Percentiles rank a stretch among this genome's conserved stretches.
Conservation (phyloP, 2,329 filamentous ascomycete genomes). For the Seiridium cupressi region DNA sequence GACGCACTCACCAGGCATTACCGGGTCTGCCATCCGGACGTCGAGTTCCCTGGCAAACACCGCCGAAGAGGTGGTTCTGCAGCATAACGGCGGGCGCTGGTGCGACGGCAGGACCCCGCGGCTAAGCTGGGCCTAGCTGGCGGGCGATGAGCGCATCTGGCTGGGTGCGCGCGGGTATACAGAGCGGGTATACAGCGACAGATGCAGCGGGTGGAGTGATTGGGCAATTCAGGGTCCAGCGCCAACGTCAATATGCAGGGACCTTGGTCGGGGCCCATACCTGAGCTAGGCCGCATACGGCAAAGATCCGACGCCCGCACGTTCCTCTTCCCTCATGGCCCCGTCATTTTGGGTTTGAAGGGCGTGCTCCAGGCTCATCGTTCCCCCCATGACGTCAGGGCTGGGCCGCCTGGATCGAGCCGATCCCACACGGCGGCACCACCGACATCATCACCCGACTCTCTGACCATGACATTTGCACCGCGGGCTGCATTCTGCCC, state of each 20-base stretch:
- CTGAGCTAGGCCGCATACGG: not conserved
- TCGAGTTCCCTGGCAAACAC: constrained; percentile 72
- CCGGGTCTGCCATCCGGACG: constrained; percentile 87
- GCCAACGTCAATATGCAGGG: constrained; percentile 15
- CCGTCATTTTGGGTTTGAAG: not conserved
- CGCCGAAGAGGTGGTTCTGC: constrained; percentile 30
- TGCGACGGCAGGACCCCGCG: not conserved
- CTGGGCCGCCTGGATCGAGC: constrained; percentile 7
- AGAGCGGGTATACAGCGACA: too few species aligned
- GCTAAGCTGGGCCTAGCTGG: too few species aligned
- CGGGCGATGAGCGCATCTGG: not conserved
- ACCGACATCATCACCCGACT: constrained; percentile 20
- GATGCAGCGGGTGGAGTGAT: too few species aligned
- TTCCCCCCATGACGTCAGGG: constrained; percentile 17
- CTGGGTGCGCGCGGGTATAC: not conserved
- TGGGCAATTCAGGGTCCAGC: constrained; percentile 2
- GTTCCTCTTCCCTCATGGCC: not conserved
- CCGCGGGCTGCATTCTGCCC: not conserved
- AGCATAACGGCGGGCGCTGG: not conserved
- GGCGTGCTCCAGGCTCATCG: too few species aligned
- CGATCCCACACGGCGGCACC: constrained; percentile 18
- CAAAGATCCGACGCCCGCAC: not conserved
- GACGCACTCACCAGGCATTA: constrained; percentile 94
- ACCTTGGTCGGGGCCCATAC: constrained; percentile 1
- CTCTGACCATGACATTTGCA: constrained; percentile 10